Evolutionary conservation across 805 yeast species (phyloP), one percentile per base, ranked within the genome.

Genomic region (Candida maesae): DNA sequence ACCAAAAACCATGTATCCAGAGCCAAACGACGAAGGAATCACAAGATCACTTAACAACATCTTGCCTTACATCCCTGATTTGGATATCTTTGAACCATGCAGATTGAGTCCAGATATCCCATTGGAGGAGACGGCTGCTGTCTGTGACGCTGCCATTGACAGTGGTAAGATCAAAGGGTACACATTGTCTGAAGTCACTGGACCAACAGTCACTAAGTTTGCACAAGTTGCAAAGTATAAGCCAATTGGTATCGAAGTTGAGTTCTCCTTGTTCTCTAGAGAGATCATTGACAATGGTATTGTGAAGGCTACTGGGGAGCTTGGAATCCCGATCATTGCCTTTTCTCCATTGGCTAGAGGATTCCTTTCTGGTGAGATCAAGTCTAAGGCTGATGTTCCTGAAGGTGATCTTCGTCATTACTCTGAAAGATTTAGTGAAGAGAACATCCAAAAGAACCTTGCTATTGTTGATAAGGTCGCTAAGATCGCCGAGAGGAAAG

Each of bases 311-410:
- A 76, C 82, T 48, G 70, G 74, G 15, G 77, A 81, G 46, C 61
- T 71, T 24, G 68, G 68, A 12, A 74, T 89, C 41, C 83, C 93
- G 12, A 67, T 86, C 23, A 68, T 86, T 42, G 85, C 89, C 20
- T 89, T 90, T 62, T 83, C 95, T 23, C 96, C 96, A 21, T 68
- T 89, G 39, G 82, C 88, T 8, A 73, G 85, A 53, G 96, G 96
- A 1, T 66, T 81, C 44, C 69, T 89, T 39, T 81, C 91, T 3
- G 95, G 93, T 41, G 46, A 54, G 24, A 61, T 79, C 39, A 76
- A 63, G 19, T 61, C 71, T 5, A 52, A 63, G 17, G 53, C 60
- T 0, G 80, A 76, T 39, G 53, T 83, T 26, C 74, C 79, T 11
- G 66, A 66, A 31, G 81, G 75, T 32, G 91, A 84, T 53, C 42